phyloP scores from a whole-genome alignment of 176 grass and related monocot species.

The Cenchrus fungigraminus region DNA sequence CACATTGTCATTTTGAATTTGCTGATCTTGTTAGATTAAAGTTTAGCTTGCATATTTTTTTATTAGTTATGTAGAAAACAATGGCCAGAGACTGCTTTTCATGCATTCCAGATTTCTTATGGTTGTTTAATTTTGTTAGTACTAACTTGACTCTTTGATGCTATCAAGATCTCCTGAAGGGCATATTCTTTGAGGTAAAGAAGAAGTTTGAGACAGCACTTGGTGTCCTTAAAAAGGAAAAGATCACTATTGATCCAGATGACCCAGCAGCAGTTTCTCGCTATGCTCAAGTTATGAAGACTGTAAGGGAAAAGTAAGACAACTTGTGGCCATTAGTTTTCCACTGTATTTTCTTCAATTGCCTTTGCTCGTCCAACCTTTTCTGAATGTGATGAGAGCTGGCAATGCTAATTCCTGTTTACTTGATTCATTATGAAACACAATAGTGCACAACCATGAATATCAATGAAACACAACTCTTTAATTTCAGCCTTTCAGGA shows the following conservation, averaged over 20 bases:
- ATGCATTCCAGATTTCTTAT: not conserved
- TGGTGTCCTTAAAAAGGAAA: conserved; percentile 89
- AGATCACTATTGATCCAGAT: conserved; percentile 94
- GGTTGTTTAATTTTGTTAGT: conserved; percentile 13
- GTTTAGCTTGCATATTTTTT: not conserved
- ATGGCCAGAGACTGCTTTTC: not conserved
- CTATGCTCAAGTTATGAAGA: conserved; percentile 86
- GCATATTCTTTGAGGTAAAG: conserved; percentile 94
- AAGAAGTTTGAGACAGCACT: conserved; percentile 84
- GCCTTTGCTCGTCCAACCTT: conserved; percentile 2
- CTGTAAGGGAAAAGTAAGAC: conserved; percentile 87
- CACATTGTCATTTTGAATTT: not conserved
- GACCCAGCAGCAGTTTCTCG: conserved; percentile 70
- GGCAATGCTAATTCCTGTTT: not conserved
- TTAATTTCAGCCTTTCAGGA: not conserved
- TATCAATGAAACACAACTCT: not conserved
- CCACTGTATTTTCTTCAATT: not conserved
- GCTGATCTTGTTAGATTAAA: not conserved
- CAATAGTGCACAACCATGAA: not conserved
- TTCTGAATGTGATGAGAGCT: not conserved
- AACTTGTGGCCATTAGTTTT: conserved; percentile 1
- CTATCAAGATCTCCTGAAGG: conserved; percentile 78
- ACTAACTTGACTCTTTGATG: conserved; percentile 27
- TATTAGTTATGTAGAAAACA: not conserved
- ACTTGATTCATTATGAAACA: not conserved